A percentile compares a stretch with the other conserved stretches of the same genome.
Conservation (phyloP, 176 grass and related monocot genomes). For the Juncus effusus region DNA sequence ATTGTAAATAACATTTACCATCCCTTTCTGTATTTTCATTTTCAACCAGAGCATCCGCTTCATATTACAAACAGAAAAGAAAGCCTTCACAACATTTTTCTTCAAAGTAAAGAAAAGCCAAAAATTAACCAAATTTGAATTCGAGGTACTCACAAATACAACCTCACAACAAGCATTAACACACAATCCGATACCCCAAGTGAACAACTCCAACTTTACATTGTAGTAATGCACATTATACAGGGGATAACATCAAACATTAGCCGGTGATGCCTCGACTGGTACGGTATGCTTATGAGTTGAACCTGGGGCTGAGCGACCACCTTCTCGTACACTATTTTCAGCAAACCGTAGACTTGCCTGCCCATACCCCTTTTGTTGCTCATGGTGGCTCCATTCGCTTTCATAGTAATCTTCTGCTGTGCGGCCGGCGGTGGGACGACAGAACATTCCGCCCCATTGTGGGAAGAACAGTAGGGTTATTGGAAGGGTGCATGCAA, state of each 20-base stretch:
- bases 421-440: constrained; percentile 34
- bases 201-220: too few species aligned
- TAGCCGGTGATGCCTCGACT: constrained; percentile 33
- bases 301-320: background rate
- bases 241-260: constrained; percentile 25
- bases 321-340: constrained; percentile 62
- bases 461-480: constrained; percentile 70
- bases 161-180: too few species aligned
- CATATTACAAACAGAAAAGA: too few species aligned
- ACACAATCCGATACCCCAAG: too few species aligned
- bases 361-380: constrained; percentile 35
- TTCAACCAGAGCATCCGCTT: too few species aligned
- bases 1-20: too few species aligned
- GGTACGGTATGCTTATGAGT: constrained; percentile 53
- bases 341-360: constrained; percentile 54
- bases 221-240: too few species aligned
- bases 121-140: too few species aligned
- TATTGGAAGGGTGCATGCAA: constrained; percentile 68
- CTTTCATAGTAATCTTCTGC: constrained; percentile 63
- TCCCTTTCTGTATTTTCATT: too few species aligned
- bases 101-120: too few species aligned
- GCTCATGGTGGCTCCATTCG: constrained; percentile 69
- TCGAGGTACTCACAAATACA: too few species aligned
- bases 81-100: too few species aligned
- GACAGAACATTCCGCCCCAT: constrained; percentile 59